These are phyloP conservation scores for Kwoniella heveanensis DNA, from an alignment of 768 basidiomycete species.

Conservation along the genomic window DNA sequence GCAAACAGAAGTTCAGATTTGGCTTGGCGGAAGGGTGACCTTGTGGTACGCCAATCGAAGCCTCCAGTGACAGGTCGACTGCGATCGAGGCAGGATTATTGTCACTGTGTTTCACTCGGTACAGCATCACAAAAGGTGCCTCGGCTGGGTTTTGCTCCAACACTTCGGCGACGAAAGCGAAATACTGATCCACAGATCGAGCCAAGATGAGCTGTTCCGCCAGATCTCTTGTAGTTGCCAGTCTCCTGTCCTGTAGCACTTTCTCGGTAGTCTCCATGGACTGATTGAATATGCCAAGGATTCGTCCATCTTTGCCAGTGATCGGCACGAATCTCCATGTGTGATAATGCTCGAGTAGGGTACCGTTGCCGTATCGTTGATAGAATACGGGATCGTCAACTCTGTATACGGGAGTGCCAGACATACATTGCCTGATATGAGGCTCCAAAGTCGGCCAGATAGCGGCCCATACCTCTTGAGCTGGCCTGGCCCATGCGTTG, in stretches of 20 bases:
- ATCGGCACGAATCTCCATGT: conserved; percentile 47
- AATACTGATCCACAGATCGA: conserved; percentile 37
- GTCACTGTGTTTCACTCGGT: conserved; percentile 32
- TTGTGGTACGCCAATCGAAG: conserved; percentile 38
- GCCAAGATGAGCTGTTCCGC: conserved; percentile 40
- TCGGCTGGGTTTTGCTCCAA: conserved; percentile 42
- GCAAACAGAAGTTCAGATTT: background rate
- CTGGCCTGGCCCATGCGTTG: conserved; percentile 32
- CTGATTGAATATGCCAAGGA: conserved; percentile 45
- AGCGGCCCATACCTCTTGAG: conserved; percentile 32
- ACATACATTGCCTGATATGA: conserved; percentile 7
- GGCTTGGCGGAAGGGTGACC: conserved; percentile 28
- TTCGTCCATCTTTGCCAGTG: conserved; percentile 26
- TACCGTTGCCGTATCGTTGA: conserved; percentile 25
- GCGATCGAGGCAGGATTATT: background rate
- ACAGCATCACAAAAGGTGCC: conserved; percentile 43
- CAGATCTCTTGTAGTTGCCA: conserved; percentile 34
- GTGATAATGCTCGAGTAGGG: conserved; percentile 38
- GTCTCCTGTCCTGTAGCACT: conserved; percentile 39
- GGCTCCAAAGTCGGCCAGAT: conserved; percentile 39
- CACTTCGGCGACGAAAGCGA: conserved; percentile 27
- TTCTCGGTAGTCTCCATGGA: conserved; percentile 36
- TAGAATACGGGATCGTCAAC: conserved; percentile 39
- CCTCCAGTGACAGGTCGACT: conserved; percentile 27
- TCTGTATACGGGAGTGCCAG: conserved; percentile 28